Base-by-base conservation (phyloP, 129 eudicot genomes). In the Flaveria ramosissima region DNA sequence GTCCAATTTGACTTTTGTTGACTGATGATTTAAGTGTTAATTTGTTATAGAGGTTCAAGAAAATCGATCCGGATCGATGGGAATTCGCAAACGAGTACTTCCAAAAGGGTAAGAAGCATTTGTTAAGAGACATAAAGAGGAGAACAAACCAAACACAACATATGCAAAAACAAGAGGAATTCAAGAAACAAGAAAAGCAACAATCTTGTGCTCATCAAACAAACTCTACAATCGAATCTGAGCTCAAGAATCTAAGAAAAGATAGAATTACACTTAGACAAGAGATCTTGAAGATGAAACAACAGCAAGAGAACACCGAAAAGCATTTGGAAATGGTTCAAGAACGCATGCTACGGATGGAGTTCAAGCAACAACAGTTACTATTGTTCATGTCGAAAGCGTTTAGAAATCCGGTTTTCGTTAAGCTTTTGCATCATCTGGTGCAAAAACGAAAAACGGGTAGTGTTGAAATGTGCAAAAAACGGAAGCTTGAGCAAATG, bases 51-150 rank as follows among this genome's bases (percentile, higher is more conserved):
- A 78, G 92, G 73, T 93, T 93, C 86, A 88, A 89, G 86, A 93
- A 93, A 83, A 83, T 90, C 69, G 87, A 91, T 68, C 27, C 94
- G 15, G 98, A 90, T 68, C 66, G 92, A 79, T 90, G 97, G 96
- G 97, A 93, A 61, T 93, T 88, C 21, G 98, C 97, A 1, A 90
- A 90, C 48, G 91, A 85, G 69, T 82, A 74, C 5, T 93, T 93
- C 68, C 92, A 83, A 67, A 78, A 84, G 80, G 98, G 96, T 41
- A 90, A 93, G 81, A 89, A 87, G 80, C 88, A 90, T 78, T 57
- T 88, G 72, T 74, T 93, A 59, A 93, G 83, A 84, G 84, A 73
- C 69, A 89, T 93, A 57, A 90, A 85, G 78, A 83, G 98, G 80
- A 84, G 88, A 66, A 78, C 79, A 56, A 82, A 84, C 13, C 76